Evolutionary conservation across 257 asterid genomes (phyloP), one percentile per base, ranked within the genome.

Genomic region (Fraxinus quadrangulata): DNA sequence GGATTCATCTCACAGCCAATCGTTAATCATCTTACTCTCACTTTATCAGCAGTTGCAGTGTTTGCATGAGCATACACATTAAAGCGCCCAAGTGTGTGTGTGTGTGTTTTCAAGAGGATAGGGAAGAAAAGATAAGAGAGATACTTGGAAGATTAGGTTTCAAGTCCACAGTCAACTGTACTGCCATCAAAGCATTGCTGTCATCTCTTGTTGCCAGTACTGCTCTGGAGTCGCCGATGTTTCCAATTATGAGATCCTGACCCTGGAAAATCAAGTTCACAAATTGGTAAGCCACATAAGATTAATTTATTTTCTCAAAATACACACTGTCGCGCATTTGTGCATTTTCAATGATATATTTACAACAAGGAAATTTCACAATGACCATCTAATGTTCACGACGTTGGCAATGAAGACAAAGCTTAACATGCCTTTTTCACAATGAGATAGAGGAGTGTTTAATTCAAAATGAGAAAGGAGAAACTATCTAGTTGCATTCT

Each of bases 121-220:
- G 73, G 40, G 4, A 19, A 65, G 72, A 14, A 76, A 74, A 82
- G 72, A 51, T 42, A 75, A 77, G 83, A 71, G 67, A 66, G 36
- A 47, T 91, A 93, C 99, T 88, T 86, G 99, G 98, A 87, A 96
- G 98, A 89, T 96, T 93, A 70, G 99, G 99, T 75, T 96, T 96
- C 90, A 96, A 86, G 87, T 96, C 99, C 21, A 93, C 94, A 2
- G 99, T 96, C 89, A 96, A 81, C 84, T 96, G 99, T 67, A 90
- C 86, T 72, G 99, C 94, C 73, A 45, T 81, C 90, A 96, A 88
- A 61, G 86, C 81, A 82, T 90, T 84, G 75, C 87, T 96, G 68
- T 82, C 86, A 75, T 92, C 93, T 72, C 94, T 87, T 31, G 98
- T 92, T 61, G 97, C 99, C 87, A 96, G 79, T 54, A 96, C 92